phyloP scores from a whole-genome alignment of 495 filamentous ascomycete genomes.

The Opeltia flavorubescens region DNA sequence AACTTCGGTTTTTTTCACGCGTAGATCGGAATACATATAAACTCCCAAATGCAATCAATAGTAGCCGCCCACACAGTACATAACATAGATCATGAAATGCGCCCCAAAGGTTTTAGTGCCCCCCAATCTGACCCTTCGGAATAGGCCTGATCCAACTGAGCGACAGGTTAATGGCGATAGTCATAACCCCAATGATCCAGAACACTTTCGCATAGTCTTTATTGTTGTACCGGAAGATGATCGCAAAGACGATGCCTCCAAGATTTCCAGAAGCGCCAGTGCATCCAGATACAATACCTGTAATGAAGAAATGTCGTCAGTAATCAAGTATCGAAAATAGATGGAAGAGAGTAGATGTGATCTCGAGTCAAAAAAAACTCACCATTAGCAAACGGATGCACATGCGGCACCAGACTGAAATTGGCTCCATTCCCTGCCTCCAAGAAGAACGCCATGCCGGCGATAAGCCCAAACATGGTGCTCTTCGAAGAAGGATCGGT shows the following conservation, averaged over 20 bases:
- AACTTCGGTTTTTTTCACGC: too few species aligned
- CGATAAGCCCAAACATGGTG: constrained; percentile 66
- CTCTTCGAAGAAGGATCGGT: constrained; percentile 41
- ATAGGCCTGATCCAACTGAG: constrained; percentile 63
- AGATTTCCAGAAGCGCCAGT: constrained; percentile 73
- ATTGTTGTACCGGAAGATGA: constrained; percentile 70
- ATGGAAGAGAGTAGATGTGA: not conserved
- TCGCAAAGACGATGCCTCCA: constrained; percentile 72
- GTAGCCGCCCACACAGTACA: not conserved
- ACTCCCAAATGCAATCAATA: too few species aligned
- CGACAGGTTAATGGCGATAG: constrained; percentile 48
- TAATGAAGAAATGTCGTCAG: constrained; percentile 6
- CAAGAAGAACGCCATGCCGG: constrained; percentile 63
- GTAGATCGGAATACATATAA: too few species aligned
- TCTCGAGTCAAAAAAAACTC: constrained; percentile 20
- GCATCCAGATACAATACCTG: constrained; percentile 56
- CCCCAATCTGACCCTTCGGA: constrained; percentile 53
- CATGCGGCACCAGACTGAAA: constrained; percentile 74
- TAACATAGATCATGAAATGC: not conserved
- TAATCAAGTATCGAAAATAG: too few species aligned
- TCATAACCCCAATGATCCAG: constrained; percentile 74
- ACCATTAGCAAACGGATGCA: constrained; percentile 59
- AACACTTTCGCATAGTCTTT: constrained; percentile 51
- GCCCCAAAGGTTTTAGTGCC: constrained; percentile 17
- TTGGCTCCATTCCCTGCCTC: constrained; percentile 77